Percentiles rank a stretch among this genome's conserved stretches.
These are phyloP conservation scores for Rhizopogon salebrosus DNA, from an alignment of 768 basidiomycete species.

Conservation along the genomic window DNA sequence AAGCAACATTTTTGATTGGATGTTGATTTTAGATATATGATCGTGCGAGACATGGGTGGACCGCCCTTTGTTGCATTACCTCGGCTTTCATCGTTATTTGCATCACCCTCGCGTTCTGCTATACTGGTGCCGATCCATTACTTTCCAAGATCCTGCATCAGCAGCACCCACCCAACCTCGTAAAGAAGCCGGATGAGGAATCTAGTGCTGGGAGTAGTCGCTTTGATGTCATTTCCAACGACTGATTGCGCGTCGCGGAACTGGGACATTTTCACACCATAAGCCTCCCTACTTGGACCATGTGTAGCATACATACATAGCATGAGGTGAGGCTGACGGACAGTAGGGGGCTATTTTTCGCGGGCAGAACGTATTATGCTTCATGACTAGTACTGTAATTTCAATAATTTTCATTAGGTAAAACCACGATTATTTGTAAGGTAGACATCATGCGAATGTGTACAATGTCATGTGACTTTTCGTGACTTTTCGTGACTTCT, in stretches of 20 bases:
- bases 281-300: constrained; percentile 4
- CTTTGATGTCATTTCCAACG: background rate
- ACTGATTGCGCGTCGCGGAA: background rate
- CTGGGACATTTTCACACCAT: background rate
- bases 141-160: constrained; percentile 21
- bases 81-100: constrained; percentile 36
- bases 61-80: constrained; percentile 46
- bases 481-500: too few relatives aligned
- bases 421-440: too few relatives aligned
- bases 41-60: constrained; percentile 53
- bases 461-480: too few relatives aligned
- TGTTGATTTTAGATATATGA: constrained; percentile 48
- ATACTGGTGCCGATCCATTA: constrained; percentile 45
- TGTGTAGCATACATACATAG: constrained; percentile 6
- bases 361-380: too few relatives aligned
- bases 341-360: too few relatives aligned
- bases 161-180: constrained; percentile 2
- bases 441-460: too few relatives aligned
- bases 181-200: background rate
- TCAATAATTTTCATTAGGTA: too few relatives aligned
- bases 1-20: constrained; percentile 1
- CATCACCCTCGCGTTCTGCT: constrained; percentile 37
- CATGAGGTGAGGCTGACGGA: background rate
- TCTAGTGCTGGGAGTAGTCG: background rate
- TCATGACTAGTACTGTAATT: too few relatives aligned